A percentile compares a stretch with the other conserved stretches of the same genome.
phyloP scores from a whole-genome alignment of 202 grass and related monocot species.

The Cymbopogon flexuosus region DNA sequence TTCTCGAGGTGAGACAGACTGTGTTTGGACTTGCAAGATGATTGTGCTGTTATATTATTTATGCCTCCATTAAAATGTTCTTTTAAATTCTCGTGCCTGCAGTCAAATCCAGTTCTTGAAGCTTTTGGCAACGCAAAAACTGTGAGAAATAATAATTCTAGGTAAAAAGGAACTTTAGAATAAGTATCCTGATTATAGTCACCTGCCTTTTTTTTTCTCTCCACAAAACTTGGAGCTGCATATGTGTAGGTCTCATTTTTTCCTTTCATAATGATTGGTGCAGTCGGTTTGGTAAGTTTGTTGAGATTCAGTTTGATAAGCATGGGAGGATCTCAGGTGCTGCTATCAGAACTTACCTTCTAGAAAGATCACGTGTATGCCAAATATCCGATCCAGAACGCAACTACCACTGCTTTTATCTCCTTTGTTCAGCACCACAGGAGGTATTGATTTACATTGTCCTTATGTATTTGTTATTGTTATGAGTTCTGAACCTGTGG shows the following conservation, averaged over 20 bases:
- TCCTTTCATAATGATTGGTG: constrained; percentile 29
- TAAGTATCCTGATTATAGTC: constrained; percentile 20
- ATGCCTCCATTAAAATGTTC: constrained; percentile 15
- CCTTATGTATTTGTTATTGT: constrained; percentile 26
- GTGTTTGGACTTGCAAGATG: constrained; percentile 29
- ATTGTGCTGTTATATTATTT: constrained; percentile 25
- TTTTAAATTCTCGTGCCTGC: constrained; percentile 37
- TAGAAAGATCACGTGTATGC: constrained; percentile 88
- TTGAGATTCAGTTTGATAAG: constrained; percentile 92
- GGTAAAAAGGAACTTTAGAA: constrained; percentile 38
- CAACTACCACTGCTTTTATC: constrained; percentile 96
- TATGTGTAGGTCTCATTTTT: constrained; percentile 28
- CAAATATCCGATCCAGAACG: constrained; percentile 90
- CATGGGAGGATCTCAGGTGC: constrained; percentile 93
- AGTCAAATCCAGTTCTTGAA: constrained; percentile 96
- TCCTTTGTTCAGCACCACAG: constrained; percentile 79
- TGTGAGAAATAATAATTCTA: constrained; percentile 93
- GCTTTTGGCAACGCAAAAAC: constrained; percentile 97
- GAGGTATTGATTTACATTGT: constrained; percentile 55
- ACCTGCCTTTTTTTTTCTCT: background rate
- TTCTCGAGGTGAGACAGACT: constrained; percentile 59
- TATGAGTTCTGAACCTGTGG: constrained; percentile 7
- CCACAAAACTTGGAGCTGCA: constrained; percentile 19
- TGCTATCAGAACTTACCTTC: constrained; percentile 85
- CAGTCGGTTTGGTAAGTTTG: constrained; percentile 96